Conservation (phyloP, 129 eudicot genomes). For the Sambucus nigra region DNA sequence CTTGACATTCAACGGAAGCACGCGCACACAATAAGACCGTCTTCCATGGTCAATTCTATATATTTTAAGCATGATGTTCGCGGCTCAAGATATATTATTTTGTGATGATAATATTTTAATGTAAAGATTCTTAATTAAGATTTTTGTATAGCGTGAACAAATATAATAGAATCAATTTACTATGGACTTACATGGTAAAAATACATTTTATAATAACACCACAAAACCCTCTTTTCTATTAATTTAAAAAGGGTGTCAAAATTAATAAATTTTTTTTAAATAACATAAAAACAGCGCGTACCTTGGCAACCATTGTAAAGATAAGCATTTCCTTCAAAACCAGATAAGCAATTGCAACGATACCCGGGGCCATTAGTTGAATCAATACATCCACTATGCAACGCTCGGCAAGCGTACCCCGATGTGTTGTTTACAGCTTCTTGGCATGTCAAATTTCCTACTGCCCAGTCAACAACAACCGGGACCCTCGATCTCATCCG, state of each 20-base stretch:
- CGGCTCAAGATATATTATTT: too few species aligned
- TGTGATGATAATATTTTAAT: too few species aligned
- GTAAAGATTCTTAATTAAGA: too few species aligned
- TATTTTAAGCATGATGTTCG: too few species aligned
- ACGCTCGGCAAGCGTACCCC: slow-evolving; percentile 19
- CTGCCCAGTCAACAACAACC: slow-evolving; percentile 36
- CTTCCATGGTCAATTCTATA: too few species aligned
- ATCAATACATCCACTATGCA: slow-evolving; percentile 11
- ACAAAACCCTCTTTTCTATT: too few species aligned
- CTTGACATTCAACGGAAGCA: too few species aligned
- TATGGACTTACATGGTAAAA: too few species aligned
- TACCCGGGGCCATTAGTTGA: slow-evolving; percentile 27
- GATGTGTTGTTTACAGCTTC: not conserved
- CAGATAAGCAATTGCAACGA: slow-evolving; percentile 25
- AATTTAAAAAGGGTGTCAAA: slow-evolving; percentile 4
- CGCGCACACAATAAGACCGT: too few species aligned
- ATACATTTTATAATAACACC: too few species aligned
- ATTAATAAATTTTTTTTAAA: slow-evolving; percentile 28
- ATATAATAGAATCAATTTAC: too few species aligned
- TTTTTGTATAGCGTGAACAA: too few species aligned
- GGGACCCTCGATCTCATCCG: slow-evolving; percentile 16
- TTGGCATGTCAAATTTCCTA: slow-evolving; percentile 22
- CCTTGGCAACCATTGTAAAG: not conserved
- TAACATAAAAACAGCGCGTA: not conserved
- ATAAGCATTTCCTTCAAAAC: slow-evolving; percentile 42